Base-by-base conservation (phyloP, 441 rosid genomes). In the Rhodomyrtus psidioides region DNA sequence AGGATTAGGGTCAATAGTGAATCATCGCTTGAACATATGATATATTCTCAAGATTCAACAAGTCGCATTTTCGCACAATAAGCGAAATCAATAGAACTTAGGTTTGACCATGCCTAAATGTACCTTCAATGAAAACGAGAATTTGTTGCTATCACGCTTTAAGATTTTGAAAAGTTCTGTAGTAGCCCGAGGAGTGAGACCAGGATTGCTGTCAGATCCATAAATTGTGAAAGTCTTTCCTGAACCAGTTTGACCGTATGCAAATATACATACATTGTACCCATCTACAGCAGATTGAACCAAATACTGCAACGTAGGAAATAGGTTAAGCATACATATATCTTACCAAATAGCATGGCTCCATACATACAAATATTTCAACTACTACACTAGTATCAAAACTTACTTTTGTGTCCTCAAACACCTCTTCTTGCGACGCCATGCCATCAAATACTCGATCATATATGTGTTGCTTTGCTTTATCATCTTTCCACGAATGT, bases 241-340 rank as follows among this genome's bases (percentile, higher is more conserved):
- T 42, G 99, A 97, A 74, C 99, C 99, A 85, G 99, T 97, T 94
- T 97, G 99, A 60, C 99, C 99, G 88, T 97, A 96, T 76, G 99
- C 99, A 90, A 97, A 97, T 88, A 97, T 95, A 88, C 99, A 97
- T 9, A 97, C 98, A 27, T 97, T 97, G 85, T 94, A 97, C 28
- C 99, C 99, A 92, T 97, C 99, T 26, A 97, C 93, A 85, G 98
- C 98, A 46, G 99, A 96, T 83, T 97, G 99, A 82, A 97, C 98
- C 91, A 97, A 91, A 90, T 94, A 95, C 99, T 97, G 92, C 91
- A 92, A 57, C 28, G 39, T 44, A 83, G 65, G 75, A 88, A 46
- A 27, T 46, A 75, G 75, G 39, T 86, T 81, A 83, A 86, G 57
- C 58, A 79, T 27, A 42, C 49, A 58, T 17, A 84, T 34, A 17